Conservation (phyloP, 2,329 filamentous ascomycete species). For the Catunica adiposa region DNA sequence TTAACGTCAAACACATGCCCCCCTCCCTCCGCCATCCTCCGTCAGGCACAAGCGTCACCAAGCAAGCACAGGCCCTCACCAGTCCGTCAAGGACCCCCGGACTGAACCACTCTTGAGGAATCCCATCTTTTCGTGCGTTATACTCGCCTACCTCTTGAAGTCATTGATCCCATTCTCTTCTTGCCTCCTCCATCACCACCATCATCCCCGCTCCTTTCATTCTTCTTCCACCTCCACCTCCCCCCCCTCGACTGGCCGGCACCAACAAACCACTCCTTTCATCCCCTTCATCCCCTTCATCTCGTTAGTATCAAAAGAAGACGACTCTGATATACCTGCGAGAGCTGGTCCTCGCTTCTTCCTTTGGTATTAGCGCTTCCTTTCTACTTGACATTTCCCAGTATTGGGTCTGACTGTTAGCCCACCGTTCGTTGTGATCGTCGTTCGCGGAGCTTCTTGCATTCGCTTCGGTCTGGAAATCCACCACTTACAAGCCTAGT, state of each 20-base stretch:
- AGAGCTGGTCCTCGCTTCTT: conserved; percentile 5
- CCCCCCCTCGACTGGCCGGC: not conserved
- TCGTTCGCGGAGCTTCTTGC: not conserved
- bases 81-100: not conserved
- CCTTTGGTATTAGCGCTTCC: conserved; percentile 11
- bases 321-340: not conserved
- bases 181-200: not conserved
- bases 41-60: not conserved
- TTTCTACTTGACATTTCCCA: conserved; percentile 2
- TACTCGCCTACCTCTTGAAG: not conserved
- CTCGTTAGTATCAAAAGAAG: not conserved
- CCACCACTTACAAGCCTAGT: conserved; percentile 1
- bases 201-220: not conserved
- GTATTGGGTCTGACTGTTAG: not conserved
- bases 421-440: not conserved
- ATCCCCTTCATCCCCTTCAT: not conserved
- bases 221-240: not conserved
- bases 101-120: not conserved
- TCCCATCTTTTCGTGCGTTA: not conserved
- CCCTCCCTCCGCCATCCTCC: not conserved
- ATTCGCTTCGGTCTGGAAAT: not conserved
- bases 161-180: not conserved
- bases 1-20: conserved; percentile 10
- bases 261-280: not conserved
- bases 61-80: not conserved